Conservation (phyloP, 805 yeast species). For the Starmerella apicola region DNA sequence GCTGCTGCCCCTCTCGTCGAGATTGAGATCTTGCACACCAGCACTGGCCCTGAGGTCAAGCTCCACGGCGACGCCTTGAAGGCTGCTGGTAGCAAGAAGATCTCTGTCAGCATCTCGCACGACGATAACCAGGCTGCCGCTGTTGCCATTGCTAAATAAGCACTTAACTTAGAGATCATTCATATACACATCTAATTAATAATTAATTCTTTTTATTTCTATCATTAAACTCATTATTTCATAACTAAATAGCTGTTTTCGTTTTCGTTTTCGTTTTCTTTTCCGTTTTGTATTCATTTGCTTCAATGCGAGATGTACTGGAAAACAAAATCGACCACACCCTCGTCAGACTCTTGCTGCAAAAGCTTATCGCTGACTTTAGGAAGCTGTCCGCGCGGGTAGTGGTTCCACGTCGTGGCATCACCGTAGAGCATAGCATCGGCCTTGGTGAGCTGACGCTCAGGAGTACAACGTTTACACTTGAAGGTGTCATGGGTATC, state of each 20-base stretch:
- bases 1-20: constrained; percentile 90
- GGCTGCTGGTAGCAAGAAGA: constrained; percentile 54
- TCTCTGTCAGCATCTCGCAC: constrained; percentile 87
- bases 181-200: neutral
- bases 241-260: neutral
- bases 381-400: constrained; percentile 43
- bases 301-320: constrained; percentile 74
- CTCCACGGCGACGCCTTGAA: constrained; percentile 64
- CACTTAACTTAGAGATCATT: neutral
- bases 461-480: constrained; percentile 65
- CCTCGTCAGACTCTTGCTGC: constrained; percentile 50
- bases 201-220: too few species aligned
- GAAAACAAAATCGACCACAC: constrained; percentile 74
- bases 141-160: constrained; percentile 54
- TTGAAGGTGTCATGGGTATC: constrained; percentile 89
- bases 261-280: too few species aligned
- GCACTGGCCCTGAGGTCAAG: constrained; percentile 72
- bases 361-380: constrained; percentile 66
- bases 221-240: neutral
- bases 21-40: constrained; percentile 68
- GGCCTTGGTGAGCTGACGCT: constrained; percentile 50
- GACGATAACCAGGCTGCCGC: constrained; percentile 97
- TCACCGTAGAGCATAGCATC: constrained; percentile 94
- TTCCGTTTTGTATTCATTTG: too few species aligned
- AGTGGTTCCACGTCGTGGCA: constrained; percentile 95